Conservation (phyloP, 129 eudicot species). For the Lonicera japonica region DNA sequence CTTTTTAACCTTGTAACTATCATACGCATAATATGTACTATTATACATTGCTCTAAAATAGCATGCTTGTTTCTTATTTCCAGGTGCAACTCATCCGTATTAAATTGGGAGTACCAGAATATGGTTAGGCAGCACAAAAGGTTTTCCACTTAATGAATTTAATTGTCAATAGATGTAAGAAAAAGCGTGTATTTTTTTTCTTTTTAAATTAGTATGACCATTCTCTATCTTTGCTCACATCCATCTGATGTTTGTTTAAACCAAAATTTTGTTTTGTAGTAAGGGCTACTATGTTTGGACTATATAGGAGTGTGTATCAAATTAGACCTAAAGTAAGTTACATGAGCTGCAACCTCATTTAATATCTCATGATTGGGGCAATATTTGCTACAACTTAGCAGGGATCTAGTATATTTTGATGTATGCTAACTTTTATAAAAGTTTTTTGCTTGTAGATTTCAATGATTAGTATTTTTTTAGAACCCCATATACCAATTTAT, state of each 20-base stretch:
- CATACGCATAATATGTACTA: background rate
- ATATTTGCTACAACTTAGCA: no score
- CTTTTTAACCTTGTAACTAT: no score
- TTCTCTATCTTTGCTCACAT: background rate
- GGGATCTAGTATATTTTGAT: no score
- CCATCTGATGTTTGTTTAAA: slow-evolving; percentile 11
- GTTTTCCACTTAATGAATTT: slow-evolving; percentile 71
- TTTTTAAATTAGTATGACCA: slow-evolving; percentile 6
- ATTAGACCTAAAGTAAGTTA: slow-evolving; percentile 39
- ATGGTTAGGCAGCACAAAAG: slow-evolving; percentile 73
- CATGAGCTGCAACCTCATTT: background rate
- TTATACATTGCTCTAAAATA: slow-evolving; percentile 7
- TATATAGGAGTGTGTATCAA: slow-evolving; percentile 42
- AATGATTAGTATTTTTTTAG: no score
- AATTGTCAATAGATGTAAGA: slow-evolving; percentile 64
- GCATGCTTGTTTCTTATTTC: background rate
- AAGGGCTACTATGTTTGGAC: slow-evolving; percentile 57
- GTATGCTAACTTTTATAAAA: no score
- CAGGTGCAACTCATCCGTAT: slow-evolving; percentile 71
- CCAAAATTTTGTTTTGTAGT: slow-evolving; percentile 29
- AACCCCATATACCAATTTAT: no score
- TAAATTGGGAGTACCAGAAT: slow-evolving; percentile 59
- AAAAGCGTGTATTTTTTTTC: slow-evolving; percentile 16
- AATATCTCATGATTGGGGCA: background rate
- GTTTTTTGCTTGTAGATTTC: background rate